A percentile compares a stretch with the other conserved stretches of the same genome.
These are phyloP conservation scores for Ophiostoma himal-ulmi DNA, from an alignment of 2,329 filamentous ascomycete genomes.

Conservation along the genomic window DNA sequence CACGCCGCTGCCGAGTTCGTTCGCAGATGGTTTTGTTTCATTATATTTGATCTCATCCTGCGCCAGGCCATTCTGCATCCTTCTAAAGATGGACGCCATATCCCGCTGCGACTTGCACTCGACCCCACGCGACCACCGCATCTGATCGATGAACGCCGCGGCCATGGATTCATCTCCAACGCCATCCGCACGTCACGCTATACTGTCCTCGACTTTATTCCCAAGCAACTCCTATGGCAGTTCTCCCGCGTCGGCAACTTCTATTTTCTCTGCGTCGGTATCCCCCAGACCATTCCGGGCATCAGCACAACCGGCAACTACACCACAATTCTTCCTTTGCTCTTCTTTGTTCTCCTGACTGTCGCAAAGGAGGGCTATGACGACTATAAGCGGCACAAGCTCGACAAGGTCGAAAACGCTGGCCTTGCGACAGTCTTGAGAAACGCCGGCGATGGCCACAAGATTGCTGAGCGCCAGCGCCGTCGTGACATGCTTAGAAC, in stretches of 20 bases:
- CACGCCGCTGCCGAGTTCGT: conserved; percentile 3
- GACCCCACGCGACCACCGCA: conserved; percentile 28
- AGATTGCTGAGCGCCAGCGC: not conserved
- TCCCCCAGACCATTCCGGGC: conserved; percentile 75
- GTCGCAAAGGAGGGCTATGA: conserved; percentile 85
- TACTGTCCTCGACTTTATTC: conserved; percentile 76
- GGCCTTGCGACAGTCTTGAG: conserved; percentile 44
- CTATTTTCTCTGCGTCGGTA: conserved; percentile 76
- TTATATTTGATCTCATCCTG: conserved; percentile 39
- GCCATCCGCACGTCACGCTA: conserved; percentile 79
- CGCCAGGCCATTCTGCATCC: conserved; percentile 27
- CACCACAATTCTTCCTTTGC: conserved; percentile 66
- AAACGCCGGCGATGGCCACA: conserved; percentile 13
- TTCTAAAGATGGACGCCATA: conserved; percentile 30
- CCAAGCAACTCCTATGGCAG: conserved; percentile 77
- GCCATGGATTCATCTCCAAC: conserved; percentile 50
- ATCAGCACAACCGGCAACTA: conserved; percentile 70
- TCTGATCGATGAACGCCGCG: conserved; percentile 47
- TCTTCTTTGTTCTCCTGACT: conserved; percentile 73
- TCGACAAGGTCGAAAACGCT: conserved; percentile 77
- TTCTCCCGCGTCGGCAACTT: conserved; percentile 85
- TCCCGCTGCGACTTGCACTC: conserved; percentile 34
- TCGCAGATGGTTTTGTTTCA: conserved; percentile 34
- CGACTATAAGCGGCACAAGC: conserved; percentile 69
- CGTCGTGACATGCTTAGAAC: not conserved